Percentiles rank a stretch among this genome's conserved stretches.
phyloP scores from a whole-genome alignment of 768 basidiomycete genomes.

The Leucocoprinus leucothites region DNA sequence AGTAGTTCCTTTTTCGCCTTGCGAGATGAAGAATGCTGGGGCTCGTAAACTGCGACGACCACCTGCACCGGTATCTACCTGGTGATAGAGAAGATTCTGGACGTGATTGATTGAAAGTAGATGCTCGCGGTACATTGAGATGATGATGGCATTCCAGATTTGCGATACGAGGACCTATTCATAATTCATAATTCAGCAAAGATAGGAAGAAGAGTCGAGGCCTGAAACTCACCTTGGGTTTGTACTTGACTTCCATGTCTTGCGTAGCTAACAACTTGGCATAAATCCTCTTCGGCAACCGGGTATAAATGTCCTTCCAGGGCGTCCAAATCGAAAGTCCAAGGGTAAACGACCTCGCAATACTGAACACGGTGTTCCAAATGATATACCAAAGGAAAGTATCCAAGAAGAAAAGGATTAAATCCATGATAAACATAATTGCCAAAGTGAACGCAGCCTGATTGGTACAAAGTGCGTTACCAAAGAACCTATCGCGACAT shows the following conservation, averaged over 20 bases:
- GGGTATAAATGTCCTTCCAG: slow-evolving; percentile 96
- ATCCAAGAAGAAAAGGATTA: slow-evolving; percentile 96
- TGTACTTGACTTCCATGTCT: slow-evolving; percentile 99
- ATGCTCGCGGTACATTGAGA: slow-evolving; percentile 99
- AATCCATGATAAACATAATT: slow-evolving; percentile 99
- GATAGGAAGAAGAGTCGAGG: background rate
- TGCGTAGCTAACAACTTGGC: slow-evolving; percentile 90
- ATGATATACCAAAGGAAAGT: slow-evolving; percentile 99
- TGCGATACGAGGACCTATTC: slow-evolving; percentile 91
- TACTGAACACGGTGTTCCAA: slow-evolving; percentile 95
- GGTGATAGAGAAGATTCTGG: slow-evolving; percentile 96
- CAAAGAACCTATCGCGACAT: slow-evolving; percentile 86
- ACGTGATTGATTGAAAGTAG: slow-evolving; percentile 98
- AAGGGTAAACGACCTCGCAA: slow-evolving; percentile 82
- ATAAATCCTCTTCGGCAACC: slow-evolving; percentile 95
- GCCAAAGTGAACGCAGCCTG: slow-evolving; percentile 94
- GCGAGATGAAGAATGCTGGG: slow-evolving; percentile 97
- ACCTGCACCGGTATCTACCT: slow-evolving; percentile 76
- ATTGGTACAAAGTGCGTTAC: slow-evolving; percentile 78
- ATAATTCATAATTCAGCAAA: slow-evolving; percentile 2
- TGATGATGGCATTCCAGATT: slow-evolving; percentile 99
- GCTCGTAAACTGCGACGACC: slow-evolving; percentile 91
- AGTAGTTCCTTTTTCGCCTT: slow-evolving; percentile 78
- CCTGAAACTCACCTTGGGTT: slow-evolving; percentile 81
- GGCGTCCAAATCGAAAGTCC: slow-evolving; percentile 99